phyloP scores from a whole-genome alignment of 371 early-diverging fungal genomes.

The Mucor saturninus region DNA sequence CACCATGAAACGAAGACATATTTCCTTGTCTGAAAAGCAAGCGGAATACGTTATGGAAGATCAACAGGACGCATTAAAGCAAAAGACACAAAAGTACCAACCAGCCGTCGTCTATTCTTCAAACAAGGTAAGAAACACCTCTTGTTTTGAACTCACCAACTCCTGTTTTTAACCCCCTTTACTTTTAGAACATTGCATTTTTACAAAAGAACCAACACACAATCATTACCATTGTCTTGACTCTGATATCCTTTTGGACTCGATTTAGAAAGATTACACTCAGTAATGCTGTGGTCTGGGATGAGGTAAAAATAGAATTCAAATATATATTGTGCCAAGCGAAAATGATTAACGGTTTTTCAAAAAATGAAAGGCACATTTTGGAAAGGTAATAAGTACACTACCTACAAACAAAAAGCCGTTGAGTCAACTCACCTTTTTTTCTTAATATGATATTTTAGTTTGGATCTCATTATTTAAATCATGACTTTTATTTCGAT shows the following conservation, averaged over 20 bases:
- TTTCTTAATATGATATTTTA: constrained; percentile 31
- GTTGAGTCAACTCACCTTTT: too few relatives aligned
- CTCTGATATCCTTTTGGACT: constrained; percentile 74
- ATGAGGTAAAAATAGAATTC: constrained; percentile 54
- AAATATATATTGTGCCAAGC: background rate
- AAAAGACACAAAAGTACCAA: constrained; percentile 29
- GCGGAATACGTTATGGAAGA: background rate
- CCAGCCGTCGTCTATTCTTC: constrained; percentile 35
- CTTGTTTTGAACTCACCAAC: background rate
- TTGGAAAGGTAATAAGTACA: constrained; percentile 71
- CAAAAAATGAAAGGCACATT: constrained; percentile 74
- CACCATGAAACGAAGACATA: constrained; percentile 48
- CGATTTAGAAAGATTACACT: constrained; percentile 81
- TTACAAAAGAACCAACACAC: constrained; percentile 57
- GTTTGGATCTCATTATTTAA: constrained; percentile 95
- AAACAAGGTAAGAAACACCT: constrained; percentile 36
- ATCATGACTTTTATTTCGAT: constrained; percentile 97
- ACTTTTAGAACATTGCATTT: constrained; percentile 47
- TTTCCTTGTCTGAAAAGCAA: constrained; percentile 25
- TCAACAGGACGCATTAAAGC: constrained; percentile 16
- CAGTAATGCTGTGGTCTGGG: constrained; percentile 84
- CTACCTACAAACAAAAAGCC: background rate
- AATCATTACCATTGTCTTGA: constrained; percentile 61
- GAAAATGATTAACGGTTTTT: background rate
- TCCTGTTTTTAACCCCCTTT: background rate